These are phyloP conservation scores for Wickerhamiella sorbophila DNA, from an alignment of 805 yeast genomes.

Conservation along the genomic window DNA sequence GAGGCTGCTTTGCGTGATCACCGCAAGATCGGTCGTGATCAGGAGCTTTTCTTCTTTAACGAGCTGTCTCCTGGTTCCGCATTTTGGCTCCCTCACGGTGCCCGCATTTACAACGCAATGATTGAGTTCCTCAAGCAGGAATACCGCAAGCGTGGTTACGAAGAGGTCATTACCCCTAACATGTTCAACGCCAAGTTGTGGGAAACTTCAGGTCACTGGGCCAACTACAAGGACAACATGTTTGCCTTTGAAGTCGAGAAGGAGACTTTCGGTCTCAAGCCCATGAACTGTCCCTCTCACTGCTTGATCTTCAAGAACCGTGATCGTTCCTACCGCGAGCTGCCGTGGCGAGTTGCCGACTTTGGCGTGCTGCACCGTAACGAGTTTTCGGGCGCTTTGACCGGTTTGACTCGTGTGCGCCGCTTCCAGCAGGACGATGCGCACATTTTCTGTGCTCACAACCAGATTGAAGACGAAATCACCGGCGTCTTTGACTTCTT, in stretches of 20 bases:
- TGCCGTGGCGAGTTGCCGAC: conserved; percentile 98
- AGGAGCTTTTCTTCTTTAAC: conserved; percentile 87
- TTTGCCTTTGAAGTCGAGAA: conserved; percentile 93
- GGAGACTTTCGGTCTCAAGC: conserved; percentile 87
- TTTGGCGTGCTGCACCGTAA: conserved; percentile 95
- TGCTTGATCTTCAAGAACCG: conserved; percentile 83
- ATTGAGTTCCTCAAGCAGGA: conserved; percentile 67
- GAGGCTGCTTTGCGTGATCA: conserved; percentile 91
- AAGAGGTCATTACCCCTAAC: conserved; percentile 97
- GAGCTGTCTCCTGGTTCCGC: conserved; percentile 97
- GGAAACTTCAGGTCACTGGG: conserved; percentile 99
- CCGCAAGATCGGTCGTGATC: conserved; percentile 91
- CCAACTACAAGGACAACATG: conserved; percentile 94
- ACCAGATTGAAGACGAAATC: conserved; percentile 80
- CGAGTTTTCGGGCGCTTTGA: conserved; percentile 88
- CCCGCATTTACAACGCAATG: conserved; percentile 86
- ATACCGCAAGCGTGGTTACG: conserved; percentile 88
- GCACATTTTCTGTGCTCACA: conserved; percentile 88
- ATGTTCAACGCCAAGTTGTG: conserved; percentile 95
- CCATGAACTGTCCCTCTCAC: conserved; percentile 96
- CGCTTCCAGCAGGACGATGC: conserved; percentile 99
- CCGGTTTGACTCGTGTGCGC: conserved; percentile 93
- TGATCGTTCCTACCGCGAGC: conserved; percentile 90
- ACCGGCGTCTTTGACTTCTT: conserved; percentile 74
- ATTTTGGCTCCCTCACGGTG: conserved; percentile 98